Conservation (phyloP, 441 rosid species). For the Hura crepitans region DNA sequence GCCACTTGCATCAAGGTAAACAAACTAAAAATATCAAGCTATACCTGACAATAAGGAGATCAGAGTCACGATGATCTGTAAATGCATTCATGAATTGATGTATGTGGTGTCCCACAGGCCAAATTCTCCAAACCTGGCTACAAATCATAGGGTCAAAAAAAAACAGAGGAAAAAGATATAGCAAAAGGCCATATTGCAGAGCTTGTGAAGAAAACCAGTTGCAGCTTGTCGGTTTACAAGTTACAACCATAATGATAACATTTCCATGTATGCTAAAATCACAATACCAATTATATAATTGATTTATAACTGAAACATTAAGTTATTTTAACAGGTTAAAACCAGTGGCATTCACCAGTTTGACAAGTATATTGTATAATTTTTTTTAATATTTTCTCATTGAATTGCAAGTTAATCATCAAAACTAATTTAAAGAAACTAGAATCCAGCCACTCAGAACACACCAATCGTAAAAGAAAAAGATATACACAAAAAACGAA, state of each 20-base stretch:
- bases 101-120: conserved; percentile 74
- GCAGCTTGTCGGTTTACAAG: too few relatives aligned
- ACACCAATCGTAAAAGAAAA: not conserved
- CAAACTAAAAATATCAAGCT: conserved; percentile 15
- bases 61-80: conserved; percentile 96
- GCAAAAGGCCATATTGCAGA: not conserved
- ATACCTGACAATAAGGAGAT: conserved; percentile 86
- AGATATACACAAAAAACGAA: not conserved
- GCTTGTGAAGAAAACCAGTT: not conserved
- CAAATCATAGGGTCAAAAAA: conserved; percentile 25
- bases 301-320: not conserved
- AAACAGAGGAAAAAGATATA: not conserved
- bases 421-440: not conserved
- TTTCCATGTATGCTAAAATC: not conserved
- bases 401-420: not conserved
- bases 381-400: not conserved
- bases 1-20: conserved; percentile 8
- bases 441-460: not conserved
- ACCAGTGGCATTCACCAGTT: not conserved
- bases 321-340: not conserved
- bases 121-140: conserved; percentile 80
- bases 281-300: not conserved
- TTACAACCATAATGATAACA: too few relatives aligned
- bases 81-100: conserved; percentile 93
- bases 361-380: not conserved